Evolutionary conservation across 148 eudicot species (phyloP).

Genomic region (Rhododendron ovatum): DNA sequence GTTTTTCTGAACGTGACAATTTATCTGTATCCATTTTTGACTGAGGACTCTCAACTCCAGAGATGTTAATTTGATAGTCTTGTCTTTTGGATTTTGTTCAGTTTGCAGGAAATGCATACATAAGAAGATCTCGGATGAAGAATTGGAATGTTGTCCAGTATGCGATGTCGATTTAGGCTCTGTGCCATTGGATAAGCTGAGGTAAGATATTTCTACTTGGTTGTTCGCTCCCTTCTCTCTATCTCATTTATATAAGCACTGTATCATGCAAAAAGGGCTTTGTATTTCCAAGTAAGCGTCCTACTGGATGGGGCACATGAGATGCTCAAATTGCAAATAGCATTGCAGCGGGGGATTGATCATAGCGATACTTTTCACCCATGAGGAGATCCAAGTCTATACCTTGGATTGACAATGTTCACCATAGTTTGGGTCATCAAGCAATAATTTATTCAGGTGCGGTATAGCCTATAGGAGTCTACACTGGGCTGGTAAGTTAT

Average conservation of each 20-base stretch:
- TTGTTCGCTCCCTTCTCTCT: not conserved
- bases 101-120: constrained; percentile 94
- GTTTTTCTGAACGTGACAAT: not conserved
- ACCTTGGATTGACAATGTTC: not conserved
- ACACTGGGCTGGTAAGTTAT: not conserved
- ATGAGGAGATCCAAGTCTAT: not conserved
- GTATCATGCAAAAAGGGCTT: not conserved
- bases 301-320: not conserved
- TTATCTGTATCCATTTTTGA: not conserved
- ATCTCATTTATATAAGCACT: not conserved
- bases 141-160: constrained; percentile 72
- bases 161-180: constrained; percentile 76
- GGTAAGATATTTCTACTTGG: constrained; percentile 30
- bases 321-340: not conserved
- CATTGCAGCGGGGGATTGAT: not conserved
- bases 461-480: not conserved
- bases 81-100: constrained; percentile 21
- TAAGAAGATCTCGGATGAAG: constrained; percentile 78
- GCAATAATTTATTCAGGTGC: not conserved
- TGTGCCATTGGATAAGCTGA: constrained; percentile 79
- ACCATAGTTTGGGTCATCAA: not conserved
- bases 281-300: not conserved
- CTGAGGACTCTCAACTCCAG: not conserved
- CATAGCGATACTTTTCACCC: not conserved
- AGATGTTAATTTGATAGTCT: not conserved